phyloP scores from a whole-genome alignment of 495 filamentous ascomycete genomes.

The Tetracladium setigerum region DNA sequence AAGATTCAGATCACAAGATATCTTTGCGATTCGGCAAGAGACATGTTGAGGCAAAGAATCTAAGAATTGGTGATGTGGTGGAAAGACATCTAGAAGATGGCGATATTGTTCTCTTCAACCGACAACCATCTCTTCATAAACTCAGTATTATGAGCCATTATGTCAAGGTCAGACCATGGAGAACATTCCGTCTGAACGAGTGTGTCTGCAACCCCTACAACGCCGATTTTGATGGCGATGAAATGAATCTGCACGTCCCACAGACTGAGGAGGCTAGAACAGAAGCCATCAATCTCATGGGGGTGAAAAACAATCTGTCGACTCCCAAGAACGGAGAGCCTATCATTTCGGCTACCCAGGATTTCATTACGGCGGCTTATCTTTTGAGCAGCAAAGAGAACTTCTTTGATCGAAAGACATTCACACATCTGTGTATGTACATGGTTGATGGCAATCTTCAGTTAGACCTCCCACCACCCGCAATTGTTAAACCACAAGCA shows the following conservation, averaged over 20 bases:
- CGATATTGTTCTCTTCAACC: slow-evolving; percentile 96
- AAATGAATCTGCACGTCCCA: slow-evolving; percentile 98
- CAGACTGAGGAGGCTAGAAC: slow-evolving; percentile 96
- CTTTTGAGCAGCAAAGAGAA: slow-evolving; percentile 86
- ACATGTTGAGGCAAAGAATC: slow-evolving; percentile 55
- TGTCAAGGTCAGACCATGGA: slow-evolving; percentile 87
- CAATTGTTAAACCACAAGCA: slow-evolving; percentile 75
- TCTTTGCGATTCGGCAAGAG: slow-evolving; percentile 69
- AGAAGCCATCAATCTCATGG: slow-evolving; percentile 95
- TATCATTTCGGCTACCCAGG: slow-evolving; percentile 95
- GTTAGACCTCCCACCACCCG: slow-evolving; percentile 79
- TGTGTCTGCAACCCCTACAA: slow-evolving; percentile 99
- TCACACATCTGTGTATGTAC: slow-evolving; percentile 82
- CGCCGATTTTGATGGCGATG: slow-evolving; percentile 97
- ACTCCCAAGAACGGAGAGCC: slow-evolving; percentile 98
- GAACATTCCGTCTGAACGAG: slow-evolving; percentile 95
- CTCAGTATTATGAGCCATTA: slow-evolving; percentile 93
- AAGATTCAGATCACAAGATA: slow-evolving; percentile 56
- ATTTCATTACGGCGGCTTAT: slow-evolving; percentile 95
- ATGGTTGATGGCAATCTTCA: slow-evolving; percentile 81
- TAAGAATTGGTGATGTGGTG: slow-evolving; percentile 79
- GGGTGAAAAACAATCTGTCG: slow-evolving; percentile 90
- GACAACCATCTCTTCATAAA: slow-evolving; percentile 95
- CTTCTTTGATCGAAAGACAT: slow-evolving; percentile 80
- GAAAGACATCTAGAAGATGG: slow-evolving; percentile 93